These are phyloP conservation scores for Hypholoma fasciculare DNA, from an alignment of 768 basidiomycete species.

Conservation along the genomic window DNA sequence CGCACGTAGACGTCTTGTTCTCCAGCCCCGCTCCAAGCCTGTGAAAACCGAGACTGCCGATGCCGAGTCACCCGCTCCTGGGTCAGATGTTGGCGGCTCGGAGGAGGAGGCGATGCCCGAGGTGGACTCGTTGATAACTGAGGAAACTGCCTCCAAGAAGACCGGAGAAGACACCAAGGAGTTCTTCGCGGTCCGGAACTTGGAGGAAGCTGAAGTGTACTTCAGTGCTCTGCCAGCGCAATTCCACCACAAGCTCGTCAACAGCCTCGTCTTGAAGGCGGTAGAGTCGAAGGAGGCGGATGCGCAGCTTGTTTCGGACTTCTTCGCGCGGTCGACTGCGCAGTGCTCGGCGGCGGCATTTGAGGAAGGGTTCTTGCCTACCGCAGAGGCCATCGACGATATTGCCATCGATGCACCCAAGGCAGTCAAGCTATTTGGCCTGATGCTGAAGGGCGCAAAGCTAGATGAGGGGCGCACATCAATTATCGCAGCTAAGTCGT, in stretches of 20 bases:
- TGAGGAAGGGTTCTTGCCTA: conserved; percentile 70
- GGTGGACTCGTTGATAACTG: conserved; percentile 54
- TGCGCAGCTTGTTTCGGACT: conserved; percentile 72
- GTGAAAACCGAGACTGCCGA: conserved; percentile 40
- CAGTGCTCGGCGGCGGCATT: conserved; percentile 65
- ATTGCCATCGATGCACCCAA: conserved; percentile 89
- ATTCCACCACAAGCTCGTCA: conserved; percentile 66
- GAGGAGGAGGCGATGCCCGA: conserved; percentile 46
- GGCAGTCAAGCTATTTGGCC: conserved; percentile 74
- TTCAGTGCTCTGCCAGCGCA: conserved; percentile 71
- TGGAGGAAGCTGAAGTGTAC: conserved; percentile 71
- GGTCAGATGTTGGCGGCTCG: conserved; percentile 47
- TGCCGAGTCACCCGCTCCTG: conserved; percentile 60
- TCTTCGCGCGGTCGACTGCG: conserved; percentile 64
- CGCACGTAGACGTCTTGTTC: conserved; percentile 66
- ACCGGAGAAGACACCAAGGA: conserved; percentile 84
- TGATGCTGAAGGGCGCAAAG: conserved; percentile 70
- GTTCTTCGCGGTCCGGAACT: conserved; percentile 80
- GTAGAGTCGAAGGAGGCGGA: conserved; percentile 84
- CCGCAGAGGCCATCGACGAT: conserved; percentile 83
- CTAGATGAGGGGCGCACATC: conserved; percentile 61
- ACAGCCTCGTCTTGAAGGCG: conserved; percentile 71
- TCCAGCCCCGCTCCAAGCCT: conserved; percentile 79
- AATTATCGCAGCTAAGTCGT: conserved; percentile 61
- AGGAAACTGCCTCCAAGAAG: conserved; percentile 69